Conservation (phyloP, 2,329 filamentous ascomycete species). For the Cladorrhinum sp. region DNA sequence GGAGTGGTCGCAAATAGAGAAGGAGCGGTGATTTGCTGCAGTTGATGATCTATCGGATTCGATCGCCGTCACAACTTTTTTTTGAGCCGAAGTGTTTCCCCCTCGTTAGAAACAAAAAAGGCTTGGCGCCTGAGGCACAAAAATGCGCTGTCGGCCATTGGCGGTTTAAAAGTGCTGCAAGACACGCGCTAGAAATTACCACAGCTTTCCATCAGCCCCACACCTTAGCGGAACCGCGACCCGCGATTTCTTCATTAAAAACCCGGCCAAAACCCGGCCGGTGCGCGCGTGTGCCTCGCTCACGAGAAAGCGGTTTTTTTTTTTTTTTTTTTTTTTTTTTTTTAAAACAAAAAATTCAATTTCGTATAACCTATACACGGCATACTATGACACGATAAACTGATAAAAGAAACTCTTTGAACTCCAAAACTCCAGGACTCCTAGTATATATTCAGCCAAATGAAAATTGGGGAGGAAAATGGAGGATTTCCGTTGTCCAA, state of each 20-base stretch:
- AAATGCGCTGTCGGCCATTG: not conserved
- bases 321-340: no score
- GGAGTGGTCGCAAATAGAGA: not conserved
- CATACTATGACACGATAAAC: not conserved
- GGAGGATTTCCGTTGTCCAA: not conserved
- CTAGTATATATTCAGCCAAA: not conserved
- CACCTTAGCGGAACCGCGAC: constrained; percentile 17
- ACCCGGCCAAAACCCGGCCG: not conserved
- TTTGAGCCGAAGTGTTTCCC: not conserved
- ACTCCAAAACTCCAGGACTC: not conserved
- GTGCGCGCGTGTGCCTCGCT: not conserved
- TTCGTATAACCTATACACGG: not conserved
- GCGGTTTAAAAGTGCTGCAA: not conserved
- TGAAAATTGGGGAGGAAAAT: not conserved
- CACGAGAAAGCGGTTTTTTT: no score
- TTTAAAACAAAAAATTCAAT: not conserved
- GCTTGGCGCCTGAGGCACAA: constrained; percentile 18
- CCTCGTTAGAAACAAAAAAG: not conserved
- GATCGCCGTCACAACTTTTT: constrained; percentile 13
- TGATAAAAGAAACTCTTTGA: not conserved
- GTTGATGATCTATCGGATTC: not conserved
- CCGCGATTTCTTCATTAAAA: constrained; percentile 19
- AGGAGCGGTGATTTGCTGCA: not conserved
- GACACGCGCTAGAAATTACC: constrained; percentile 16
- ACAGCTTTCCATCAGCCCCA: constrained; percentile 19